Evolutionary conservation across 768 basidiomycete species (phyloP).

Genomic region (Cubamyces sp.): DNA sequence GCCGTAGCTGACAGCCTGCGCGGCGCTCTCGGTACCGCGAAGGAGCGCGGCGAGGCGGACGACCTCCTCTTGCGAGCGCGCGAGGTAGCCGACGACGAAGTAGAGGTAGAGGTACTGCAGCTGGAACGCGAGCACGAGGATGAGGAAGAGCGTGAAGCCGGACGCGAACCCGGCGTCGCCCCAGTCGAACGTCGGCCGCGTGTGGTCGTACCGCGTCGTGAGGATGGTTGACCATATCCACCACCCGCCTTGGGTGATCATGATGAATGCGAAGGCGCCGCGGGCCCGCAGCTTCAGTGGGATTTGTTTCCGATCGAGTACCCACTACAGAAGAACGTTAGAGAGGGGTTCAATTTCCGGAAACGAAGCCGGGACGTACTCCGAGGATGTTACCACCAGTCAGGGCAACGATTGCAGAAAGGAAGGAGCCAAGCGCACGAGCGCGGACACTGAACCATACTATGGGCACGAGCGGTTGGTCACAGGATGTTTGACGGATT

Average conservation of each 20-base stretch:
- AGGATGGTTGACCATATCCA: constrained; percentile 20
- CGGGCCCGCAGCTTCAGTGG: constrained; percentile 11
- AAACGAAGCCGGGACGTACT: neutral
- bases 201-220: constrained; percentile 17
- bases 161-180: constrained; percentile 11
- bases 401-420: constrained; percentile 11
- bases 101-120: constrained; percentile 23
- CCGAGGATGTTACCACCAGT: constrained; percentile 14
- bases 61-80: constrained; percentile 15
- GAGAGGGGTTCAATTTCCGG: too few species aligned
- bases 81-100: constrained; percentile 22
- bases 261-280: constrained; percentile 14
- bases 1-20: constrained; percentile 20
- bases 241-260: constrained; percentile 15
- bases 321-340: neutral
- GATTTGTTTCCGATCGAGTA: constrained; percentile 11
- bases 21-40: constrained; percentile 17
- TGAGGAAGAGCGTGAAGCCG: constrained; percentile 18
- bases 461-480: neutral
- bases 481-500: too few species aligned
- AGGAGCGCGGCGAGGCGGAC: constrained; percentile 17
- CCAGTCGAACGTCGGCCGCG: constrained; percentile 20
- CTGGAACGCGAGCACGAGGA: constrained; percentile 20
- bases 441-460: constrained; percentile 18
- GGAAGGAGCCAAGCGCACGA: constrained; percentile 14